Base-by-base conservation (phyloP, 371 early-diverging fungal genomes). In the Basidiobolus heterosporus region DNA sequence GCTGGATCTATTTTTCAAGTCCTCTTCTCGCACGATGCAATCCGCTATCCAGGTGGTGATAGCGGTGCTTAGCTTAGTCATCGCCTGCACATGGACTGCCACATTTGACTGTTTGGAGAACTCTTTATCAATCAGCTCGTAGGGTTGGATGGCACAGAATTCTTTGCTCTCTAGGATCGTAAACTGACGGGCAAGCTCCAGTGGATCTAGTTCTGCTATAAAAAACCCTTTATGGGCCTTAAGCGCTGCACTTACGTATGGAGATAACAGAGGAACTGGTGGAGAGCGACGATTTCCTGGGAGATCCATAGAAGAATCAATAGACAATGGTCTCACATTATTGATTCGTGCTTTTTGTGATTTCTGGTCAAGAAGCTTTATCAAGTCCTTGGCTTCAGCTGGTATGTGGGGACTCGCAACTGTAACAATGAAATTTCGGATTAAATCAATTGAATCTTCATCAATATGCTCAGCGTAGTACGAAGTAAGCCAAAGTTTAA, bases 101-200 rank as follows among this genome's bases (percentile, higher is more conserved):
- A 60, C 53, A 8, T 65, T 66, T 9, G 17, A 17, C 51, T 72
- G 72, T 49, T 74, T 72, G 35, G 64, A 63, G 51, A 69, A 74
- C 22, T 69, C 67, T 47, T 71, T 67, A 2, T 70, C 68, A 37
- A 75, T 61, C 51, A 80, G 68, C 52, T 87, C 88, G n/a, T 59
- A 60, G 5, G 78, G 73, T 45, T 62, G 54, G 44, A 87, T 74
- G 43, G 64, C 62, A 49, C 67, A 66, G 53, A 76, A 84, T 44
- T 69, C 41, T 1, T 51, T 51, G 42, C 59, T 67, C 41, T 81
- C 82, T 62, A 81, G 64, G 0, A 85, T 36, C 4, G 85, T 84
- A 35, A 88, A 51, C 54, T 88, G 86, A 11, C 86, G 61, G 1
- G 88, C 86, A 1, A 85, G 52, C 57, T 85, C 85, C 13, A 70